Conservation (phyloP, 441 rosid species). For the Croton setiger region DNA sequence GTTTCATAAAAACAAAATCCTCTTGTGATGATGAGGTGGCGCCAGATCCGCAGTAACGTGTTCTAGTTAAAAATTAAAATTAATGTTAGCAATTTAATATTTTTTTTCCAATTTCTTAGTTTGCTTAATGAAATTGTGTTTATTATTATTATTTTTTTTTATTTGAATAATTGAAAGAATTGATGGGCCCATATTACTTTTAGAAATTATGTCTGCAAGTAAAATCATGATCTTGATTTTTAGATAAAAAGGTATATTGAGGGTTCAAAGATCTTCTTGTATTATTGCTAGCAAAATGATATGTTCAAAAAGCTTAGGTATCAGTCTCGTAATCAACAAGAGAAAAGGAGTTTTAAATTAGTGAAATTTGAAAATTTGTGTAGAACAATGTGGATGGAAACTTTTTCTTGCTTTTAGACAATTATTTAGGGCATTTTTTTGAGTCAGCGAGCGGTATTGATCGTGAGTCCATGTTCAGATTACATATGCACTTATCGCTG, state of each 20-base stretch:
- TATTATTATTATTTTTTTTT: background rate
- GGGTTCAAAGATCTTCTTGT: background rate
- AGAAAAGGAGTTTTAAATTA: background rate
- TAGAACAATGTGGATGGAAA: background rate
- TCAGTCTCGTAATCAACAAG: no score
- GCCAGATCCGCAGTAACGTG: constrained; percentile 33
- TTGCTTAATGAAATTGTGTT: background rate
- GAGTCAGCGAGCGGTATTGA: no score
- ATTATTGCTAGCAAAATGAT: background rate
- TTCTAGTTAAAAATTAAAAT: background rate
- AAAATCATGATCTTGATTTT: background rate
- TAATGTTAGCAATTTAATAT: background rate
- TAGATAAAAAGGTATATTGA: background rate
- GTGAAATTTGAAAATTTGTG: background rate
- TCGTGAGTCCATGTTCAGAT: no score
- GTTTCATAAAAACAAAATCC: constrained; percentile 9
- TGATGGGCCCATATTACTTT: no score
- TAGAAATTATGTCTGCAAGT: background rate
- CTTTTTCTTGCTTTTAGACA: background rate
- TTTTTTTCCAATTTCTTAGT: background rate
- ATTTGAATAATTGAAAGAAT: background rate
- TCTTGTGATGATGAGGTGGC: constrained; percentile 39
- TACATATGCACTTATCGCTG: no score
- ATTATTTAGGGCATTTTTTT: background rate
- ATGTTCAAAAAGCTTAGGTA: background rate